Evolutionary conservation across 768 basidiomycete genomes (phyloP), one percentile per base, ranked within the genome.

Genomic region (Hypholoma sublateritium): DNA sequence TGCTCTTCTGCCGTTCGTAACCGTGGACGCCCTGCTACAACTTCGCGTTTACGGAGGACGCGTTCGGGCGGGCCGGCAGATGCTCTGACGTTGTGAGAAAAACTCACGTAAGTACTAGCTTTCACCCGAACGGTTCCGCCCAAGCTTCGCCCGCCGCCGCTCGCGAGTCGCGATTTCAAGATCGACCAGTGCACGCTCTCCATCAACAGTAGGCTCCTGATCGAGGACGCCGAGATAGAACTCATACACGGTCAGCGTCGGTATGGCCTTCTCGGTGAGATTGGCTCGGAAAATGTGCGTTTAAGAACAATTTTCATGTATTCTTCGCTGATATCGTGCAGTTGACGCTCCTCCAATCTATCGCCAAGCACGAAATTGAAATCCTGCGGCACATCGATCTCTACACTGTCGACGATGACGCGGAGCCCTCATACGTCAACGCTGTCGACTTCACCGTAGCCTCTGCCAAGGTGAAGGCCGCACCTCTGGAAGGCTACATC

Each of bases 341-440:
- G 93, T 97, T 95, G 0, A 98, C 95, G 2, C 93, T 97, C 79
- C 83, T 98, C 24, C 89, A 93, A 79, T 97, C 96, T 24, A 85
- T 98, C 67, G 93, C 95, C 13, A 91, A 95, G 64, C 91, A 95
- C 55, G 96, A 99, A 68, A 91, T 98, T 49, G 87, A 89, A 47
- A 96, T 99, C 60, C 97, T 97, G 16, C 77, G 81, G 6, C 95
- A 99, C 74, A 90, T 99, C 71, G 96, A 99, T 71, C 96, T 98
- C 73, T 97, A 98, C 79, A 88, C 98, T 63, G 96, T 99, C 57
- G 77, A 87, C 22, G 95, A 95, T 59, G 96, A 98, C 70, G 96
- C 93, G 1, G 96, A 98, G 65, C 96, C 96, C 1, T 89, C 93
- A 13, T 90, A 97, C 1, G 84, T 91, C 62, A 98, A 96, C 69